Conservation (phyloP, 2,329 filamentous ascomycete species). For the Claviceps maximensis region DNA sequence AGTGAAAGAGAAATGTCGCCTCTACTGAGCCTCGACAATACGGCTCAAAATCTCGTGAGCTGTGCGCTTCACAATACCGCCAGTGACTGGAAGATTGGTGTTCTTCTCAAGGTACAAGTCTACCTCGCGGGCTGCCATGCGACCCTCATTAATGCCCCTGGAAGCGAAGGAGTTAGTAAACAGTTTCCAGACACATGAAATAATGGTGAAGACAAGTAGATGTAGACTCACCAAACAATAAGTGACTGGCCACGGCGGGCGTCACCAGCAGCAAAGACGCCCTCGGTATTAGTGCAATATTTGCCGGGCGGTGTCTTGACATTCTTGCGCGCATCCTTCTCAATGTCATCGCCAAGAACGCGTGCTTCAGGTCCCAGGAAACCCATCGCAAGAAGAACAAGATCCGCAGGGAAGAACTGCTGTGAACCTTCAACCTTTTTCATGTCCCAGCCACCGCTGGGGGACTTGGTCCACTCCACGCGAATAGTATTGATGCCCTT, state of each 20-base stretch:
- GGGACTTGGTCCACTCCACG: conserved; percentile 89
- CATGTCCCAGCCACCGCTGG: conserved; percentile 93
- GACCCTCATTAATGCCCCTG: conserved; percentile 93
- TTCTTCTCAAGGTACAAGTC: conserved; percentile 73
- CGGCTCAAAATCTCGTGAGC: conserved; percentile 51
- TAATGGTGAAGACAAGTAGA: too few species aligned
- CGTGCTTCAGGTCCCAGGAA: conserved; percentile 90
- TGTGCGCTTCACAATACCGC: conserved; percentile 81
- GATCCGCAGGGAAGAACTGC: conserved; percentile 91
- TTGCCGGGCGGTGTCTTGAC: conserved; percentile 84
- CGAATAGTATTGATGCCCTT: conserved; percentile 94
- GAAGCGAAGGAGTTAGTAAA: not conserved
- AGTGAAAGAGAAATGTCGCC: too few species aligned
- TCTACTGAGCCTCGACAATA: conserved; percentile 9
- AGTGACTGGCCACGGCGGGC: conserved; percentile 89
- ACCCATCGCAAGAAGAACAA: conserved; percentile 91
- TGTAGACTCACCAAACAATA: conserved; percentile 73
- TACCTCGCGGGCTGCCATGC: conserved; percentile 82
- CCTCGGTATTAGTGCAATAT: conserved; percentile 77
- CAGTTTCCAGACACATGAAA: too few species aligned
- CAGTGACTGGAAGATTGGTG: conserved; percentile 75
- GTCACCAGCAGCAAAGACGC: conserved; percentile 88
- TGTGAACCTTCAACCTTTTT: conserved; percentile 89
- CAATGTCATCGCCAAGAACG: conserved; percentile 73
- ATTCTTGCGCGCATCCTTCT: conserved; percentile 88